Base-by-base conservation (phyloP, 768 basidiomycete genomes). In the Suillus placidus region DNA sequence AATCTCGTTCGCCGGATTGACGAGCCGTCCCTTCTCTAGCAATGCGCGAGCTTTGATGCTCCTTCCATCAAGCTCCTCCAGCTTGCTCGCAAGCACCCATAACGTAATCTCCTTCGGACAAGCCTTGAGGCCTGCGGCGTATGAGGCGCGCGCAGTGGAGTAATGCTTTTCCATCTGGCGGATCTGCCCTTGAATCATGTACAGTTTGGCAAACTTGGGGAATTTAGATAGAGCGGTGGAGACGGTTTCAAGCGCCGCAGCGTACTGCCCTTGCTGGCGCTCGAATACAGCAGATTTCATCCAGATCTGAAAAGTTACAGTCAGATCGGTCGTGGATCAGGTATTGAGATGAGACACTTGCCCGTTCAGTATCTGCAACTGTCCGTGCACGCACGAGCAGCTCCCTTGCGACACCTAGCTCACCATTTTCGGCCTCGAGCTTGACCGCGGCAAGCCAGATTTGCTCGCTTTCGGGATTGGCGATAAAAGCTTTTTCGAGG, bases 401-500 rank as follows among this genome's bases (percentile, higher is more conserved):
- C 77, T 95, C 91, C 67, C 90, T 82, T 3, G 97, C 97, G 20
- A 93, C 94, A 6, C 83, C 88, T 66, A 93, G 81, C 73, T 99
- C 93, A 3, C 93, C 92, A 69, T 97, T 99, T 82, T 98, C 96
- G 0, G 95, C 94, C 74, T 98, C 97, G 6, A 98, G 83, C 77
- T 99, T 99, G 68, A 97, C 94, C 35, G 97, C 97, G 3, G 97
- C 97, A 62, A 99, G 81, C 95, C 96, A 99, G 72, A 99, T 98
- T 69, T 91, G 89, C 80, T 99, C 97, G 74, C 93, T 96, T 76
- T 98, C 95, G 14, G 95, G 93, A 74, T 99, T 99, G 63, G 94
- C 93, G 61, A 91, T 87, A 82, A 98, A 98, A 0, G 97, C 95
- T 45, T 85, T 85, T 67, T 91, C 93, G 16, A 99, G 88, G 16